These are phyloP conservation scores for Rhodofomes roseus DNA, from an alignment of 1,284 basidiomycete species.

Conservation along the genomic window DNA sequence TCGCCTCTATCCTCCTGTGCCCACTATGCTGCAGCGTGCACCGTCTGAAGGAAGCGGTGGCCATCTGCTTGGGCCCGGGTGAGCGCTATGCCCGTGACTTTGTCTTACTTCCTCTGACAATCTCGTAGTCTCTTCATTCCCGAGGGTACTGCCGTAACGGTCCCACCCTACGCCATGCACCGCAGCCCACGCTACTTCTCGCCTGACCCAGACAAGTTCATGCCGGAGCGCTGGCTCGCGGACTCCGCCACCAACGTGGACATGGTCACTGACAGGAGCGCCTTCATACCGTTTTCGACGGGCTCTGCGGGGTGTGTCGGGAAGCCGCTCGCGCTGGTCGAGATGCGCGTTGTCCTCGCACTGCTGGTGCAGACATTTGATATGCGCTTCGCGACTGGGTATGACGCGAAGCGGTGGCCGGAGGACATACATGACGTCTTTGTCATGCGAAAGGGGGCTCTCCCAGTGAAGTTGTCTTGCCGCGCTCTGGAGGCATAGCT, in stretches of 20 bases:
- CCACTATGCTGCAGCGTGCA: slow-evolving; percentile 47
- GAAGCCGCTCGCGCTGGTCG: slow-evolving; percentile 19
- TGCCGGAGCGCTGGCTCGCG: slow-evolving; percentile 22
- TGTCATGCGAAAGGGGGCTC: background rate
- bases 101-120: background rate
- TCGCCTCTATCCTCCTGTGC: slow-evolving; percentile 50
- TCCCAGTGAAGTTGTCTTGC: too few relatives aligned
- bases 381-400: background rate
- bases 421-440: background rate
- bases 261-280: slow-evolving; percentile 12
- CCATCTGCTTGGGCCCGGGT: background rate
- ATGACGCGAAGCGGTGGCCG: background rate
- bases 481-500: too few relatives aligned
- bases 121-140: too few relatives aligned
- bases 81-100: background rate
- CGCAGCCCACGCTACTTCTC: slow-evolving; percentile 15
- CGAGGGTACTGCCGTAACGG: slow-evolving; percentile 23
- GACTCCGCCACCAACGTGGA: too few relatives aligned
- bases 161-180: slow-evolving; percentile 22
- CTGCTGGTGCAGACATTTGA: background rate
- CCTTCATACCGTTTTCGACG: slow-evolving; percentile 22
- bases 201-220: slow-evolving; percentile 10
- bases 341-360: slow-evolving; percentile 5
- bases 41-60: slow-evolving; percentile 16
- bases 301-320: slow-evolving; percentile 24